Base-by-base conservation (phyloP, 2,329 filamentous ascomycete species). In the Ophiostoma tasmaniense region DNA sequence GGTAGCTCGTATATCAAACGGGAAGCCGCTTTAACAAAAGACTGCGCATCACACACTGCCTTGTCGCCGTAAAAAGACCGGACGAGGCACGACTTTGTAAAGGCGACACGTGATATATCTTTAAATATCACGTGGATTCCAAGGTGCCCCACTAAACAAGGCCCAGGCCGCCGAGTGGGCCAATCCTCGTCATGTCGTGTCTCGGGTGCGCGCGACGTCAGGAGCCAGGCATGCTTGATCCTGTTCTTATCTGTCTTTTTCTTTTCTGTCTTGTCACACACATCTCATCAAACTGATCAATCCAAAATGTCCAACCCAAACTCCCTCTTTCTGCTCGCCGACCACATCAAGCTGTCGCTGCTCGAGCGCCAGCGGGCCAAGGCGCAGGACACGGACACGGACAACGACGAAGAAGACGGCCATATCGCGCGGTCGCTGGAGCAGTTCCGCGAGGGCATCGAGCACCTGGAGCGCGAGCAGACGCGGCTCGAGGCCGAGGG, bases 261-360 rank as follows among this genome's bases (percentile, higher is more conserved):
- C 2, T 7, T 3, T n/a, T 62, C 13, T 35, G n/a, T 62, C n/a
- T 30, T 55, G 50, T 25, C 50, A 55, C 50, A 45, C 17, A 6
- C 42, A 33, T 45, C 17, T 14, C 11, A 30, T 59, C 52, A 25
- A 17, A 25, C 17, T 14, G 1, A 39, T 13, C 11, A 39, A 14
- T 11, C 39, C 17, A 39, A 33, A 11, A 86, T 86, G 84, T 80
- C 83, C 72, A 88, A 84, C 74, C 80, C 85, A 52, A 88, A 87
- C 76, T 93, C 97, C 79, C 89, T 98, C 73, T 92, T 93, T 78
- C 89, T 98, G 68, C 87, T 98, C 70, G 92, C 93, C 75, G 95
- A 99, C 81, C 94, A 98, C 80, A 91, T 98, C 83, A 97, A 98
- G 80, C 87, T 98, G 71, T 97, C 93, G 17, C 85, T 99, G 20